Percentiles rank a stretch among this genome's conserved stretches.
These are phyloP conservation scores for Choricystis sp. DNA, from an alignment of 139 green algal species.

Conservation along the genomic window DNA sequence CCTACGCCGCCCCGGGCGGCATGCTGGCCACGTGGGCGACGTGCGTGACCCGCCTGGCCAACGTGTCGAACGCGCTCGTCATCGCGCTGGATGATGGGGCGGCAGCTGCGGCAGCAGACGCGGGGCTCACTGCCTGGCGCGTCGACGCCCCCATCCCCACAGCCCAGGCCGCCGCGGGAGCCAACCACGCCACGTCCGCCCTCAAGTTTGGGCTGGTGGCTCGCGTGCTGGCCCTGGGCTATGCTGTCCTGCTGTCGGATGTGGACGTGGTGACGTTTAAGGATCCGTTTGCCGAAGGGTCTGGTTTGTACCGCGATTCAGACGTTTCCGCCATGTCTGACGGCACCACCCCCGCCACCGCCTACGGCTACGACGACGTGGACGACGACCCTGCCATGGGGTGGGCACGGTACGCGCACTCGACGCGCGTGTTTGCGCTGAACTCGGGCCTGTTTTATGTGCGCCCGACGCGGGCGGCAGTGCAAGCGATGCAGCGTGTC, in stretches of 20 bases:
- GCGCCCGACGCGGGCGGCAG: constrained; percentile 20
- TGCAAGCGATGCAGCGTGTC: constrained; percentile 40
- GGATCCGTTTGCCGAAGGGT: background rate
- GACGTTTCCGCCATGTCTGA: background rate
- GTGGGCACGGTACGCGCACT: constrained; percentile 57
- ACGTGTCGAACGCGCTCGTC: constrained; percentile 54
- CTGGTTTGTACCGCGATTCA: background rate
- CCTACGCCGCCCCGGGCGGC: constrained; percentile 24
- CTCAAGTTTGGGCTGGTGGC: background rate
- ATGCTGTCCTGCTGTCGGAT: background rate
- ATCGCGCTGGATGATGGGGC: constrained; percentile 52
- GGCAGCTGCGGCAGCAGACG: constrained; percentile 17
- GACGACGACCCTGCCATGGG: constrained; percentile 59
- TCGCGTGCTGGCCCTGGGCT: background rate
- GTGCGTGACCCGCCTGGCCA: constrained; percentile 11
- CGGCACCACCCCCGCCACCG: background rate
- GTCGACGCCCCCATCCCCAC: constrained; percentile 11
- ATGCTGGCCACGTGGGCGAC: constrained; percentile 55
- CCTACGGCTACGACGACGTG: constrained; percentile 39
- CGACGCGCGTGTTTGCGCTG: constrained; percentile 60
- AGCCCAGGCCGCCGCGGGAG: constrained; percentile 36
- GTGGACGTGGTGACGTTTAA: background rate
- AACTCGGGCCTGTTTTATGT: constrained; percentile 62
- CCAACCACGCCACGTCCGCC: constrained; percentile 14
- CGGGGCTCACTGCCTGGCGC: constrained; percentile 15